These are phyloP conservation scores for Pisolithus sp. DNA, from an alignment of 768 basidiomycete species.

Conservation along the genomic window DNA sequence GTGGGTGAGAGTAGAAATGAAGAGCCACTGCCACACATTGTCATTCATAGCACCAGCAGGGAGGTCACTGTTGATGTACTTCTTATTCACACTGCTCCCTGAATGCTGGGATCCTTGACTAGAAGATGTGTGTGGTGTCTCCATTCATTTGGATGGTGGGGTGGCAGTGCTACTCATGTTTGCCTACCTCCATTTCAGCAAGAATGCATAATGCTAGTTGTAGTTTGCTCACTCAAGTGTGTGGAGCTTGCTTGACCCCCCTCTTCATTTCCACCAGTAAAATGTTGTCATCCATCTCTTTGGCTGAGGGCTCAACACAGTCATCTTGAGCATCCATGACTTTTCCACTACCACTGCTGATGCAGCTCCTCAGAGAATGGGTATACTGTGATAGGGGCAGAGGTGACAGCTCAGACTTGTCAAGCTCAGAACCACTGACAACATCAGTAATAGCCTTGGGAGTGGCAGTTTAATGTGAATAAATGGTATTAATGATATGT, in stretches of 20 bases:
- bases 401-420: not conserved
- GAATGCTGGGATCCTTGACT: not conserved
- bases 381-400: not conserved
- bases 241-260: not conserved
- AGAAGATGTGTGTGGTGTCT: not conserved
- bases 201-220: not conserved
- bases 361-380: not conserved
- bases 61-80: slow-evolving; percentile 7
- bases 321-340: not conserved
- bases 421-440: not conserved
- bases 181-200: not conserved
- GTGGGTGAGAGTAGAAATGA: slow-evolving; percentile 4
- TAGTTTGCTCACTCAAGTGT: not conserved
- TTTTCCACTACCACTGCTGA: not conserved
- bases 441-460: not conserved
- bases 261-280: no score
- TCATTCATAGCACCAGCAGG: not conserved
- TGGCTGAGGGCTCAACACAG: no score
- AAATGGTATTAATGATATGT: no score
- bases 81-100: slow-evolving; percentile 3
- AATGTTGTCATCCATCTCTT: no score
- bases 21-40: slow-evolving; percentile 2
- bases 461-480: no score
- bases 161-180: not conserved
- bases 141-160: not conserved